Base-by-base conservation (phyloP, 2,329 filamentous ascomycete species). In the Pseudogymnoascus verrucosus region DNA sequence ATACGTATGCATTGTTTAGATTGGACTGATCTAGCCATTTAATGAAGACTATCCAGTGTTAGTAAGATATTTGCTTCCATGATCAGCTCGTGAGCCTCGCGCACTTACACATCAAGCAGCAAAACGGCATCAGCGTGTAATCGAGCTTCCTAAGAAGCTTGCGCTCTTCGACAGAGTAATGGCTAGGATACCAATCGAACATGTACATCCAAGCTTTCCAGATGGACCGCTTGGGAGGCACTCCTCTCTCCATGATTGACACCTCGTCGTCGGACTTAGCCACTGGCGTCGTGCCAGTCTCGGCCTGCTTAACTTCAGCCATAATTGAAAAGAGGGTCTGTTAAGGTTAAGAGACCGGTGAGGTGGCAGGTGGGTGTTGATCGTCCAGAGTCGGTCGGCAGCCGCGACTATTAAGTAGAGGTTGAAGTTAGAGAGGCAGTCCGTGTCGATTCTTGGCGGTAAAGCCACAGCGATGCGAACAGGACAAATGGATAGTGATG, bases 121-220 rank as follows among this genome's bases (percentile, higher is more conserved):
- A 79, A 74, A 79, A 74, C 0, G 75, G 76, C 42, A 77, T 67
- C 47, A 80, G 71, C 1, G 76, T 72, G 8, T 74, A 74, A 44
- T 80, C 78, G 1, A 80, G 68, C 67, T 78, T 79, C 68, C 78
- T 74, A 10, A 80, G 68, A 31, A 79, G 78, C 10, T 66, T 69
- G 1, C 74, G 71, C 65, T 79, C 78, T 59, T 76, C 74, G 5
- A 69, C 69, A 40, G 67, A 68, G 65, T 75, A 74, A 42, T 74
- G 68, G 28, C 69, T 70, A 0, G 73, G 73, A 47, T 74, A 75
- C 73, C 72, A 74, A 57, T 74, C 66, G 40, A 72, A 72, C 8
- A 70, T 64, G 44, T 72, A 71, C n/a, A 71, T 19, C 71, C 69
- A 72, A 4, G 72, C 71, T 7, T 37, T 61, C 47, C 42, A 31